Base-by-base conservation (phyloP, 2,329 filamentous ascomycete genomes). In the Ophiocordyceps camponoti-floridani region DNA sequence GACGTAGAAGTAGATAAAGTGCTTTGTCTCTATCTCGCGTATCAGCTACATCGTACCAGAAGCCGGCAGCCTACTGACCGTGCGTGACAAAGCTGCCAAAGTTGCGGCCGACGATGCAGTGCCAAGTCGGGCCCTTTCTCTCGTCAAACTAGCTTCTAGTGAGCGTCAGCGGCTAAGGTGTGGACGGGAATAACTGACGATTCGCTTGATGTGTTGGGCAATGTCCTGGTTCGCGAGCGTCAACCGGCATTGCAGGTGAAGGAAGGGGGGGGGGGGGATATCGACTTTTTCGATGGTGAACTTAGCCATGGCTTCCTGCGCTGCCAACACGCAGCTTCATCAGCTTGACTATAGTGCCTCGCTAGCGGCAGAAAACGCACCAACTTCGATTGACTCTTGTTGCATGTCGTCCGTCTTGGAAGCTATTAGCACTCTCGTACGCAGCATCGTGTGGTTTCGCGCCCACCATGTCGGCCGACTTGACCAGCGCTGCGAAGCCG, bases 1-100 rank as follows among this genome's bases (percentile, higher is more conserved):
- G 48, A 98, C 82, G 70, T 98, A 98, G 71, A 98, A 98, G 71
- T 98, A 98, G 63, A 98, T 95, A 71, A 98, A 98, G 67, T 98
- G 91, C 70, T 96, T 96, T 27, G 91, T 96, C 66, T 96, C 91
- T 95, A 26, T 18, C 35, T 13, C n/a, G 9, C 37, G 13, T 16
- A 44, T 45, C 7, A 47, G 47, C 33, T 14, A n/a, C 30, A 18
- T 31, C 19, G 38, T 9, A 40, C 38, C 16, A 8, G 10, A 6
- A 14, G 9, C 41, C 41, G 41, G 14, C 19, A 18, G 18, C 46
- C 19, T 42, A 54, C 75, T 49, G 75, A 94, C 88, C 88, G 59
- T 98, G 91, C 38, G 91, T 98, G 44, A 98, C 91, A 56, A 96
- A 98, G 67, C 89, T 96, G 55, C 91, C 91, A 68, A 98, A 98